Conservation (phyloP, 305 asterid species). For the Euphrasia arctica region DNA sequence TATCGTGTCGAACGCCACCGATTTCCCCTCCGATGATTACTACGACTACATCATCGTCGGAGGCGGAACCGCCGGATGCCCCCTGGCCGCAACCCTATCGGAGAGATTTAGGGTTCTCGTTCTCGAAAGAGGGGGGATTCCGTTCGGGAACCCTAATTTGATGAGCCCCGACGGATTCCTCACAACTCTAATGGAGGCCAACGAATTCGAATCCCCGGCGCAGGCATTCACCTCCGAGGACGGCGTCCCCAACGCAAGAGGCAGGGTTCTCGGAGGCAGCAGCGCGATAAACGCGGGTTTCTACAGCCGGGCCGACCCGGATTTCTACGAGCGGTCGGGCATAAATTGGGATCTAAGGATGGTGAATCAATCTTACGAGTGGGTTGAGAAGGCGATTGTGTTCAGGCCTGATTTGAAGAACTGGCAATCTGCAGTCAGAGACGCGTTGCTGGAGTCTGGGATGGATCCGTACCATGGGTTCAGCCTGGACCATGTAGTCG, state of each 20-base stretch:
- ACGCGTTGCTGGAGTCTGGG: constrained; percentile 79
- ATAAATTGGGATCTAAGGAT: constrained; percentile 57
- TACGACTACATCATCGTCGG: constrained; percentile 68
- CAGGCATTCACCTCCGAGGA: constrained; percentile 85
- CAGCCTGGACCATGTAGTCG: constrained; percentile 64
- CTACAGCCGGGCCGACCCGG: constrained; percentile 75
- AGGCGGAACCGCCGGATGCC: constrained; percentile 88
- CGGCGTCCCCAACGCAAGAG: constrained; percentile 89
- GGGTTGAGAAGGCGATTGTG: constrained; percentile 88
- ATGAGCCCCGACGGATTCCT: constrained; percentile 78
- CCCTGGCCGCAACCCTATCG: constrained; percentile 88
- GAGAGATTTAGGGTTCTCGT: constrained; percentile 58
- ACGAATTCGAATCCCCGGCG: constrained; percentile 65
- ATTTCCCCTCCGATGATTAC: constrained; percentile 55
- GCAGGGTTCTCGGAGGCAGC: constrained; percentile 95
- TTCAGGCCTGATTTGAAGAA: constrained; percentile 68
- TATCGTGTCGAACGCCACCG: constrained; percentile 51
- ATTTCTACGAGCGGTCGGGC: constrained; percentile 52
- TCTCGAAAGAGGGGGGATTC: constrained; percentile 87
- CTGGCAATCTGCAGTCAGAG: constrained; percentile 88
- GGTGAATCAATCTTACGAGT: constrained; percentile 75
- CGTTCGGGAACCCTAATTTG: constrained; percentile 56
- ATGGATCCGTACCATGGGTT: constrained; percentile 72
- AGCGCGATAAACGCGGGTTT: constrained; percentile 90
- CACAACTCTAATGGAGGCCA: constrained; percentile 49